Conservation (phyloP, 192 early-diverging fungal species). For the Coemansia sp. region DNA sequence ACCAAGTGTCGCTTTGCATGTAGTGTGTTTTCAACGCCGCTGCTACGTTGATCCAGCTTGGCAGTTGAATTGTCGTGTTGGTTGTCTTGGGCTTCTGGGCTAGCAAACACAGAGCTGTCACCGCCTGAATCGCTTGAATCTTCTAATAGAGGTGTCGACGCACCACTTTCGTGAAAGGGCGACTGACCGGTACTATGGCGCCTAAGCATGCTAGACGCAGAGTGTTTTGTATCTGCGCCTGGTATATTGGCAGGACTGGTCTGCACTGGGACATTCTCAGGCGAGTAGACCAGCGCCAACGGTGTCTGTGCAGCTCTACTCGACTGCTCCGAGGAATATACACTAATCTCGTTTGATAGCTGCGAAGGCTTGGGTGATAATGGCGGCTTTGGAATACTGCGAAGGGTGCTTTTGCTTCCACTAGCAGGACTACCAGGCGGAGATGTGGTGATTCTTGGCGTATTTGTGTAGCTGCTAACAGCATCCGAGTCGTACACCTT, state of each 20-base stretch:
- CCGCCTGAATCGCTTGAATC: not conserved
- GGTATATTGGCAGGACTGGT: not conserved
- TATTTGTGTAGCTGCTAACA: slow-evolving; percentile 25
- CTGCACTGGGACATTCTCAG: not conserved
- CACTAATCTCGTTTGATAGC: not conserved
- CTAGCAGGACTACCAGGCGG: not conserved
- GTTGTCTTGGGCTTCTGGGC: not conserved
- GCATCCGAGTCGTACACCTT: slow-evolving; percentile 40
- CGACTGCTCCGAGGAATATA: not conserved
- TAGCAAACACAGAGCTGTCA: slow-evolving; percentile 10
- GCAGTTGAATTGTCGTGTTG: not conserved
- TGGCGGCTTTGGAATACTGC: not conserved
- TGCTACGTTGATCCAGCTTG: not conserved
- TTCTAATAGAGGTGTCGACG: not conserved
- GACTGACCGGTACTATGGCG: slow-evolving; percentile 28
- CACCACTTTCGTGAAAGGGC: not conserved
- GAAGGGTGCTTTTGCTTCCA: not conserved
- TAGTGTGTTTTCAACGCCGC: not conserved
- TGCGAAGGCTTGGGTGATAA: not conserved
- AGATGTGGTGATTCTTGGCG: slow-evolving; percentile 17
- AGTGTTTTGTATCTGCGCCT: not conserved
- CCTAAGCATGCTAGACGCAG: slow-evolving; percentile 7
- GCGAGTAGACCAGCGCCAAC: slow-evolving; percentile 15
- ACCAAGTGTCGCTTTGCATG: slow-evolving; percentile 3
- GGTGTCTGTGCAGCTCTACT: not conserved